A percentile compares a stretch with the other conserved stretches of the same genome.
Evolutionary conservation across 1,139 yeast species (phyloP).

Genomic region (Insectozyma bohioensis): DNA sequence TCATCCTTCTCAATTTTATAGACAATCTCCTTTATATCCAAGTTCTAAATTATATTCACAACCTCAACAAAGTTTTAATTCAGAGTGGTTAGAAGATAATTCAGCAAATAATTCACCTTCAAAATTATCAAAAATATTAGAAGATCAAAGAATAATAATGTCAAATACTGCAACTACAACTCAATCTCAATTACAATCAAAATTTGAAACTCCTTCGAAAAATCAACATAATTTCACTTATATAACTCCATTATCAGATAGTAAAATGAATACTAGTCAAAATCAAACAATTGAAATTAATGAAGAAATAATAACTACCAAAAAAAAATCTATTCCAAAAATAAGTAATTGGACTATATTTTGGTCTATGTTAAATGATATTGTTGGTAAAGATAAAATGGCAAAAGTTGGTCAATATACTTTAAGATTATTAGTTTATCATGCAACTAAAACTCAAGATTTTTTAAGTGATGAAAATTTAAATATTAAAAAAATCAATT

Average conservation of each 20-base stretch:
- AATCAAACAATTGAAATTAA: constrained; percentile 16
- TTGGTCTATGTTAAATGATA: constrained; percentile 50
- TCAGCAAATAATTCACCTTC: constrained; percentile 27
- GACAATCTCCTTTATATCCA: constrained; percentile 14
- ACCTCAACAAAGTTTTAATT: constrained; percentile 25
- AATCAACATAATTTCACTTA: constrained; percentile 15
- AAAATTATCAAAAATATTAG: constrained; percentile 14
- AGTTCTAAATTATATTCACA: constrained; percentile 14
- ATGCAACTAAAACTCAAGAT: constrained; percentile 42
- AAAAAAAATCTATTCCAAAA: constrained; percentile 1
- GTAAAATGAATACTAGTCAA: too few relatives aligned
- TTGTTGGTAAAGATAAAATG: constrained; percentile 69
- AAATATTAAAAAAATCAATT: constrained; percentile 30
- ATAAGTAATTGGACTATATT: constrained; percentile 39
- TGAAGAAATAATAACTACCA: constrained; percentile 5
- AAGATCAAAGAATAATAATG: constrained; percentile 14
- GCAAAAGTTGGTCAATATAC: constrained; percentile 65
- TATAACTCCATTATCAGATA: constrained; percentile 25
- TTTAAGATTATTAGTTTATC: constrained; percentile 51
- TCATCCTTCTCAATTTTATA: constrained; percentile 4
- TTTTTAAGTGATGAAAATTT: constrained; percentile 34
- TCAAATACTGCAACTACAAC: constrained; percentile 6
- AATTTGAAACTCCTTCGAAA: constrained; percentile 26
- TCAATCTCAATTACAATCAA: constrained; percentile 9
- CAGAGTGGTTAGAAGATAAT: constrained; percentile 41